Base-by-base conservation (phyloP, 768 basidiomycete genomes). In the Cyclocybe aegerita region DNA sequence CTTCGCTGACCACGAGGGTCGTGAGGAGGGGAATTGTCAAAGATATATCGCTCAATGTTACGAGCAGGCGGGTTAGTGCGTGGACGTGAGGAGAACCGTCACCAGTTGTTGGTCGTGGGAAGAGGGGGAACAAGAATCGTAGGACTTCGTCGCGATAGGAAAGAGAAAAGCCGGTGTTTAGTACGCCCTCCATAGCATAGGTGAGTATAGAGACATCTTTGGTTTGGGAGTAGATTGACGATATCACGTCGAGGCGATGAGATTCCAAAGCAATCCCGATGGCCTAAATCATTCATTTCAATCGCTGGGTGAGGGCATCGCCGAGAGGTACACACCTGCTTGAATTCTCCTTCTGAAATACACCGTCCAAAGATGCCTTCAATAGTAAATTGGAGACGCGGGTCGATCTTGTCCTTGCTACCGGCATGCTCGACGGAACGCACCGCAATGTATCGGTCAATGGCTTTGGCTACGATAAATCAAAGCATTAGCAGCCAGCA, bases 241-340 rank as follows among this genome's bases (percentile, higher is more conserved):
- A 78, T 58, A 99, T 83, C 14, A 98, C 74, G 61, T 98, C 96
- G 15, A 98, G 71, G 39, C 95, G 85, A 54, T 78, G 87, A 23
- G 95, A 86, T 63, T 98, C 95, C 9, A 99, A 79, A 4, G 96
- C 96, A 60, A 99, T 90, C 16, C 97, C 95, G 56, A 98, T 87
- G 7, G 93, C 95, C 91, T 95, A 56, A 9, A 36, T 52, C 32
- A 17, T 14, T 14, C 16, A 29, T 43, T 55, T 38, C 46, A 56
- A 9, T 45, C 49, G 38, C 55, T 17, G 10, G 45, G 45, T 54
- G 51, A 62, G 51, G 37, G 47, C 52, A 46, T 35, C 45, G 31
- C n/a, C 23, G 44, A 39, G 9, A 14, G 52, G 10, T 32, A 63
- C 73, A 50, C 36, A 90, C 94, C 75, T 98, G 93, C 65, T 88